Evolutionary conservation across 176 grass and related monocot genomes (phyloP), one percentile per base, ranked within the genome.

Genomic region (Poa annua): DNA sequence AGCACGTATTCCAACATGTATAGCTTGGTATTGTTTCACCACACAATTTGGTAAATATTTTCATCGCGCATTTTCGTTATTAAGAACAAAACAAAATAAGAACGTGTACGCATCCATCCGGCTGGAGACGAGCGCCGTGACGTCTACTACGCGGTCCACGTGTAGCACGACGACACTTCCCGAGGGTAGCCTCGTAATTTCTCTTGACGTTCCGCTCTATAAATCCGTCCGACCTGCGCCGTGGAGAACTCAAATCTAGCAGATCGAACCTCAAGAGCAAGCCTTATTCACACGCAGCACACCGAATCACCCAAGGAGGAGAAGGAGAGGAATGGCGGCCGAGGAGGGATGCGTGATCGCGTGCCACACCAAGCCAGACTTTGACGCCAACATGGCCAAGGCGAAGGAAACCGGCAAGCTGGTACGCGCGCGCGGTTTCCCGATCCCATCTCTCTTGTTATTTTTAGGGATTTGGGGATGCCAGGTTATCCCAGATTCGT

Each of bases 301-400:
- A 61, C 25, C 24, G 2, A 26, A 35, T 2, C 70, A 4, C 56
- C 35, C 33, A 62, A 13, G 42, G 25, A 29, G 64, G n/a, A 50
- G 19, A 33, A 17, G 45, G 19, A 53, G 20, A 74, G 48, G 76
- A 61, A 92, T 94, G 92, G 90, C 92, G 50, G 83, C 89, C 26
- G 89, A 86, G 59, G 87, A 92, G 83, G 89, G 89, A 50, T 12
- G 5, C 22, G 91, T 97, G 53, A 83, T 97, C 85, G 85, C 68
- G 48, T 97, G 94, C 89, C 89, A 97, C 92, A 88, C 33, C 72
- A 61, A 70, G 35, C 83, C 82, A 0, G 66, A 90, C 4, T 97
- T 91, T 84, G 83, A 84, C 0, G 4, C 48, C 71, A 77, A 92
- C 8, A 78, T 97, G 72, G 1, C 57, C 20, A 53, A 71, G 49